These are phyloP conservation scores for Mycosarcoma mackinlayi DNA, from an alignment of 1,284 basidiomycete species.

Conservation along the genomic window DNA sequence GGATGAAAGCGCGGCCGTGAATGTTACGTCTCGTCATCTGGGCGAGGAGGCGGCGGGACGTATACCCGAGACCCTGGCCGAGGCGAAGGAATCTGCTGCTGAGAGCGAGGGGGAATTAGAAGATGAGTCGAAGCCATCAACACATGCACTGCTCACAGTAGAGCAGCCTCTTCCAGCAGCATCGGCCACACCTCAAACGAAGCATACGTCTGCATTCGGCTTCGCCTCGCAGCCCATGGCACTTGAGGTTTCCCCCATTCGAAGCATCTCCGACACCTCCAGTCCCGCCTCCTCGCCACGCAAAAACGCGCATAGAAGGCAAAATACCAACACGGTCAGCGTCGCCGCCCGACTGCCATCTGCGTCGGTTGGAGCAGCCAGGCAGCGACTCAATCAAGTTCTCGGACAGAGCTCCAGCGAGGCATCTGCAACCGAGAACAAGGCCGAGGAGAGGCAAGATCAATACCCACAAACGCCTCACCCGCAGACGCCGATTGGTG, in stretches of 20 bases:
- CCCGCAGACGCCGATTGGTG: conserved; percentile 22
- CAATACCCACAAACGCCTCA: neutral
- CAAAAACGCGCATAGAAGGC: conserved; percentile 39
- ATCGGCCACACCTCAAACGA: conserved; percentile 16
- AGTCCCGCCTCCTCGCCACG: conserved; percentile 42
- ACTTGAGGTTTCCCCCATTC: conserved; percentile 30
- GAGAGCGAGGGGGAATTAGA: neutral
- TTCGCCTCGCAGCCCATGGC: conserved; percentile 43
- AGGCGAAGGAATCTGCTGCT: conserved; percentile 20
- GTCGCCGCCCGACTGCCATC: conserved; percentile 17
- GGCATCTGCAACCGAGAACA: neutral
- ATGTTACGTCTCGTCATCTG: conserved; percentile 24
- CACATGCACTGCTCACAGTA: too few species aligned
- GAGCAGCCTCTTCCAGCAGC: too few species aligned
- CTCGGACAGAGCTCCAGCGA: neutral
- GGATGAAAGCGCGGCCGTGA: conserved; percentile 23
- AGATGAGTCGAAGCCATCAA: neutral
- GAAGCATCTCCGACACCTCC: conserved; percentile 16
- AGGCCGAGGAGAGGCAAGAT: neutral
- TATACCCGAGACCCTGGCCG: conserved; percentile 29
- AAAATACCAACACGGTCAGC: conserved; percentile 38
- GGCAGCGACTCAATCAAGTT: conserved; percentile 19
- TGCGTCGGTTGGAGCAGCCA: conserved; percentile 19
- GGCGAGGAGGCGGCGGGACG: conserved; percentile 23
- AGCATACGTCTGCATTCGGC: conserved; percentile 12